Evolutionary conservation across 768 basidiomycete genomes (phyloP).

Genomic region (Boletus vinaceobasis): DNA sequence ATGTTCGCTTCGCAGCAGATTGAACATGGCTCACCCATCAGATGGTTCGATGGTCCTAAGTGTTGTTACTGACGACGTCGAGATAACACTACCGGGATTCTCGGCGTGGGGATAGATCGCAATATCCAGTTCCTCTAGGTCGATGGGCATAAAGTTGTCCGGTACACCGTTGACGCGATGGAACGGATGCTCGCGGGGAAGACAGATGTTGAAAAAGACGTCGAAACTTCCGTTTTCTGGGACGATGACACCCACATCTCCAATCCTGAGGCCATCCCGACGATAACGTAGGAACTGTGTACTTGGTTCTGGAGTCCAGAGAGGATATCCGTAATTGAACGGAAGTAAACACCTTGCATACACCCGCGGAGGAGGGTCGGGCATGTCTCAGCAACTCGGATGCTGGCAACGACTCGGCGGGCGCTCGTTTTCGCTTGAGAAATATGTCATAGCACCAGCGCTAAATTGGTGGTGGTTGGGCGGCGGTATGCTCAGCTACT

Average conservation of each 20-base stretch:
- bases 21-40: neutral
- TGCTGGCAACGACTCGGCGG: too few species aligned
- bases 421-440: too few species aligned
- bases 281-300: constrained; percentile 17
- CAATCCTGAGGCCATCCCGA: constrained; percentile 29
- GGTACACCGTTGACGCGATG: constrained; percentile 20
- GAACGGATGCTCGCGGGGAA: constrained; percentile 28
- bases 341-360: constrained; percentile 16
- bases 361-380: constrained; percentile 5
- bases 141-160: constrained; percentile 22
- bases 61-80: neutral
- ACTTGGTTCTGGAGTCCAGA: constrained; percentile 33
- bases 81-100: constrained; percentile 1
- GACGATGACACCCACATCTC: constrained; percentile 35
- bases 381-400: neutral
- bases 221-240: constrained; percentile 33
- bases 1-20: neutral
- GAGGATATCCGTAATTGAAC: constrained; percentile 28
- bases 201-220: constrained; percentile 36
- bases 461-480: too few species aligned
- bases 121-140: neutral
- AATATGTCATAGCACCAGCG: too few species aligned
- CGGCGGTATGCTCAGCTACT: too few species aligned
- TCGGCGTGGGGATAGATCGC: neutral
- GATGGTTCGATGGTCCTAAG: neutral